Evolutionary conservation across 2,329 filamentous ascomycete genomes (phyloP).

Genomic region (Nemania sp.): DNA sequence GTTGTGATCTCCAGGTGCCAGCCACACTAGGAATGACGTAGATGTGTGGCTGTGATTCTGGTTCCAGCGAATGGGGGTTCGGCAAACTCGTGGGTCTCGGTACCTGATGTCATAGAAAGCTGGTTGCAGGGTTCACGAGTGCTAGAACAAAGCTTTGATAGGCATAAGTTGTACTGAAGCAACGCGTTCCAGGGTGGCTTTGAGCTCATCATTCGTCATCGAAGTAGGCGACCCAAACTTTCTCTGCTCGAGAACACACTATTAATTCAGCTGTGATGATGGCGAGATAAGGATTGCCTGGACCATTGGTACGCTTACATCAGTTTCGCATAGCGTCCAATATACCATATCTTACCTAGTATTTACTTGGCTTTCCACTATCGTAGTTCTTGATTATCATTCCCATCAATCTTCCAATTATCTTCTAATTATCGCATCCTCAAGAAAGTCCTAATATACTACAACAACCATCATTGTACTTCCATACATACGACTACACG

Average conservation of each 20-base stretch:
- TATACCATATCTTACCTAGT: too few relatives aligned
- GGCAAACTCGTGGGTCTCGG: constrained; percentile 24
- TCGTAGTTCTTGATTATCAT: neutral
- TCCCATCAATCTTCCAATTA: neutral
- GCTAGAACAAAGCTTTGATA: neutral
- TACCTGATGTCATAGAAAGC: constrained; percentile 29
- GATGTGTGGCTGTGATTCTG: constrained; percentile 19
- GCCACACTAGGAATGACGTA: constrained; percentile 22
- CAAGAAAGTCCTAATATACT: neutral
- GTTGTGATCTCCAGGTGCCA: neutral
- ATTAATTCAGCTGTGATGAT: neutral
- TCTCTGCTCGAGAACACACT: neutral
- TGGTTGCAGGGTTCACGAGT: constrained; percentile 7
- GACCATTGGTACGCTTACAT: too few relatives aligned
- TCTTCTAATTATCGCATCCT: neutral
- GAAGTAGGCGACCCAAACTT: neutral
- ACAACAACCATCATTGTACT: constrained; percentile 1
- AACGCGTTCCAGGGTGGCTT: constrained; percentile 13
- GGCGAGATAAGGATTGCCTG: neutral
- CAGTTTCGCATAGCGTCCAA: too few relatives aligned
- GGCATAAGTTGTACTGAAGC: neutral
- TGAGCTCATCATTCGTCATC: constrained; percentile 26
- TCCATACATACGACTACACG: constrained; percentile 23
- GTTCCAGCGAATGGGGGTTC: constrained; percentile 17
- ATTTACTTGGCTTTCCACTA: neutral